Evolutionary conservation across 331 rosid genomes (phyloP), one percentile per base, ranked within the genome.

Genomic region (Malus hybrid): DNA sequence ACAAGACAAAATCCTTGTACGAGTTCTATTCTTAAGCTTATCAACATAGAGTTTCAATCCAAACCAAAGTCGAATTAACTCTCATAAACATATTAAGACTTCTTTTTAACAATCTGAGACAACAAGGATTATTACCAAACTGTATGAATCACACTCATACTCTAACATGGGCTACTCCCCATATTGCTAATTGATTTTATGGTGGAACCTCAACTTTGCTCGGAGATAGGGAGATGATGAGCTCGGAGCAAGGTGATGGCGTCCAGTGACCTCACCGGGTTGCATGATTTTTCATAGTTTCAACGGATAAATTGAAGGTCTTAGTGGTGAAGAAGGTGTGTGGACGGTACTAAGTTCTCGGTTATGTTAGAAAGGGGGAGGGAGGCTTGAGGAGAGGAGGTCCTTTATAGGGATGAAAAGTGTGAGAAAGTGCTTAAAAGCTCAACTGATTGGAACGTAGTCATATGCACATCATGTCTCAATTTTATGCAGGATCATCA

Each of bases 381-480:
- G 75, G 65, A 82, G 69, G 93, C 70, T 79, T 70, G 80, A 74
- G 85, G 24, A 77, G 75, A 65, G 77, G 65, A 60, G 88, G 85
- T 62, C 56, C 87, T 93, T 85, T 93, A 93, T 93, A 93, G 95
- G 78, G 70, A 39, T 72, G 85, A 74, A 75, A 66, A 67, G 77
- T 68, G 60, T 79, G 77, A 69, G 78, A 70, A 79, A 69, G 81
- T 79, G 84, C 74, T 48, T 67, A 75, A 80, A 79, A 83, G 73
- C 76, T 80, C 65, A 65, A 66, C 73, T 76, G 81, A 56, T 73
- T 85, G 67, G 77, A 70, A 77, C 80, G 80, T 77, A 39, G 46
- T 39, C 46, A 10, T 80, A 76, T 86, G 83, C 80, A 76, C 76
- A 84, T 68, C 74, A 81, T 85, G 88, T 68, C 76, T 69, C 65